These are phyloP conservation scores for Digitaria exilis DNA, from an alignment of 202 grass and related monocot species.

Conservation along the genomic window DNA sequence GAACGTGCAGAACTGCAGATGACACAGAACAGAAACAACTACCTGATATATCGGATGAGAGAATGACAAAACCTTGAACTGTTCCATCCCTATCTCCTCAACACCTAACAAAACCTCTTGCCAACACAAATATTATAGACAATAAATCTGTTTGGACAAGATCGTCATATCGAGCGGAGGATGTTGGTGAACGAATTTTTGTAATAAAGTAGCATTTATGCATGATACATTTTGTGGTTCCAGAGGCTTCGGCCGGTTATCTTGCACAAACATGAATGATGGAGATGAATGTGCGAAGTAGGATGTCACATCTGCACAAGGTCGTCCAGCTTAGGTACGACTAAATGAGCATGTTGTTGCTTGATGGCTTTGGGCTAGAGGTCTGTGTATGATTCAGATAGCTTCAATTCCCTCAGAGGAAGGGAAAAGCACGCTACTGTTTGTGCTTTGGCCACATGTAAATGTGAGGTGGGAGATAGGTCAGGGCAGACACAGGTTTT, in stretches of 20 bases:
- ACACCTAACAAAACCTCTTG: neutral
- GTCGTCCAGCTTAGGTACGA: neutral
- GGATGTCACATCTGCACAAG: neutral
- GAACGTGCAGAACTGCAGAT: slow-evolving; percentile 16
- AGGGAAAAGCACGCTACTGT: neutral
- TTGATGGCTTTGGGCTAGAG: neutral
- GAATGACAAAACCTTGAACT: neutral
- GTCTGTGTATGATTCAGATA: neutral
- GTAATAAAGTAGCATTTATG: neutral
- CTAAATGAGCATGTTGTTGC: neutral
- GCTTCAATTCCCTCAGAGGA: neutral
- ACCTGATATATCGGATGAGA: neutral
- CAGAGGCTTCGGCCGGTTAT: slow-evolving; percentile 21
- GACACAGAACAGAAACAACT: neutral
- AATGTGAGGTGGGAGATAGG: neutral
- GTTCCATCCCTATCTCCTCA: slow-evolving; percentile 41
- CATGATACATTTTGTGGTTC: slow-evolving; percentile 6
- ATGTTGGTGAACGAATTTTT: slow-evolving; percentile 29
- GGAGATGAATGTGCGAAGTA: neutral
- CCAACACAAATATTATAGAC: slow-evolving; percentile 13
- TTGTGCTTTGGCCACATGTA: neutral
- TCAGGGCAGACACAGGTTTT: neutral
- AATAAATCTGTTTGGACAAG: neutral
- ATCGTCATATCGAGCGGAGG: neutral
- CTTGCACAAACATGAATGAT: neutral